A percentile compares a stretch with the other conserved stretches of the same genome.
Evolutionary conservation across 2,329 filamentous ascomycete genomes (phyloP).

Genomic region (Colletotrichum abscissum): DNA sequence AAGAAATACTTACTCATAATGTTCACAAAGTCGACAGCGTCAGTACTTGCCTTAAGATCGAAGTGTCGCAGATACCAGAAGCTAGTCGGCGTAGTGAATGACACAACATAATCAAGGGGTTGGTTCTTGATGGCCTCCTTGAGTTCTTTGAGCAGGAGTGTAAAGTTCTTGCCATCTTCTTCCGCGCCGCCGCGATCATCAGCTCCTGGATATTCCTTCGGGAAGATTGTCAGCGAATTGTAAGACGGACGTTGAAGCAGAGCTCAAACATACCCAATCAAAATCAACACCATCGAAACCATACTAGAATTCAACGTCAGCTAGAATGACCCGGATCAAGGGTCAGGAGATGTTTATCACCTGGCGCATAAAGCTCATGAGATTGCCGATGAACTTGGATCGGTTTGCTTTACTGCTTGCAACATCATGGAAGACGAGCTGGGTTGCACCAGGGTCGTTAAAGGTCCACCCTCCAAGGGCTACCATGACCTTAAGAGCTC

Average conservation of each 20-base stretch:
- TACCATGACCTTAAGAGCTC: constrained; percentile 33
- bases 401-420: constrained; percentile 46
- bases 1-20: no score
- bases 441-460: neutral
- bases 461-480: constrained; percentile 32
- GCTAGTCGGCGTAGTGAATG: no score
- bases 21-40: no score
- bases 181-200: constrained; percentile 49
- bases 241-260: no score
- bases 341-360: no score
- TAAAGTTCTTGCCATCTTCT: constrained; percentile 48
- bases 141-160: constrained; percentile 36
- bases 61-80: no score
- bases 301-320: neutral
- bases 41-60: no score
- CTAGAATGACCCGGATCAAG: no score
- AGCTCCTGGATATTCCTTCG: constrained; percentile 48
- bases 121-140: constrained; percentile 17
- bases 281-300: constrained; percentile 47
- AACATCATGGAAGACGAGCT: constrained; percentile 45
- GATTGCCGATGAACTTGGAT: neutral
- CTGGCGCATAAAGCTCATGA: neutral
- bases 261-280: constrained; percentile 50
- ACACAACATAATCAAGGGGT: no score
- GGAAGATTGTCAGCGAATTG: no score